Evolutionary conservation across 2,329 filamentous ascomycete species (phyloP).

Genomic region (Botrytis fabae): DNA sequence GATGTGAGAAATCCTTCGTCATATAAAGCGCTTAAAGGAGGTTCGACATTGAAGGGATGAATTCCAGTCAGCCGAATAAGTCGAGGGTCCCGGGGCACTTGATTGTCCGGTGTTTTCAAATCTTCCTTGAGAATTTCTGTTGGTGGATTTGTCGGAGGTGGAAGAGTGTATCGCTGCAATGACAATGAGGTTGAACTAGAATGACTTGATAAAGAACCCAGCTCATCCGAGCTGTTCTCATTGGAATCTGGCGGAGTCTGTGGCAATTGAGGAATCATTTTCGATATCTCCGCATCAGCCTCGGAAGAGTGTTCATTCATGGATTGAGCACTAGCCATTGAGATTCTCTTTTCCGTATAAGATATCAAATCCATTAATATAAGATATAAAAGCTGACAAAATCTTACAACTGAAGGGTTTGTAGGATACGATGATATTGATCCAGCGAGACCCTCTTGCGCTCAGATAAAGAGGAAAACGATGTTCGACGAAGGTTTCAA

Average conservation of each 20-base stretch:
- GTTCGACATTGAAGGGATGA: conserved; percentile 89
- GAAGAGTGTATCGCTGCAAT: conserved; percentile 53
- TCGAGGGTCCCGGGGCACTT: conserved; percentile 76
- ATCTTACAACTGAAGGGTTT: neutral
- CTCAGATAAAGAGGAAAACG: neutral
- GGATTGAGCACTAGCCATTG: conserved; percentile 5
- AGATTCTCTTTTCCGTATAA: neutral
- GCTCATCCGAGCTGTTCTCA: conserved; percentile 32
- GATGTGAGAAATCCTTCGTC: conserved; percentile 82
- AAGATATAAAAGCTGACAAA: neutral
- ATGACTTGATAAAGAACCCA: conserved; percentile 29
- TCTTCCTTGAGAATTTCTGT: conserved; percentile 71
- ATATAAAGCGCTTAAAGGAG: conserved; percentile 76
- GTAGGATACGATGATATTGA: conserved; percentile 1
- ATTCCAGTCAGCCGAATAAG: conserved; percentile 84
- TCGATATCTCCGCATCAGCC: neutral
- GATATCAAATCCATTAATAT: neutral
- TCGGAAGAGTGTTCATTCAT: neutral
- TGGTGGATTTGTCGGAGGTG: conserved; percentile 59
- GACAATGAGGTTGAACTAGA: conserved; percentile 25
- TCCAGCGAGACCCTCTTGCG: neutral
- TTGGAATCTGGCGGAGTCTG: conserved; percentile 39
- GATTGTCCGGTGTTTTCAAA: conserved; percentile 77
- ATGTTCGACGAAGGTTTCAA: conserved; percentile 3
- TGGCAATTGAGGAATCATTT: conserved; percentile 27